Evolutionary conservation across 2,329 filamentous ascomycete species (phyloP), one percentile per base, ranked within the genome.

Genomic region (Curvularia verruculosa): DNA sequence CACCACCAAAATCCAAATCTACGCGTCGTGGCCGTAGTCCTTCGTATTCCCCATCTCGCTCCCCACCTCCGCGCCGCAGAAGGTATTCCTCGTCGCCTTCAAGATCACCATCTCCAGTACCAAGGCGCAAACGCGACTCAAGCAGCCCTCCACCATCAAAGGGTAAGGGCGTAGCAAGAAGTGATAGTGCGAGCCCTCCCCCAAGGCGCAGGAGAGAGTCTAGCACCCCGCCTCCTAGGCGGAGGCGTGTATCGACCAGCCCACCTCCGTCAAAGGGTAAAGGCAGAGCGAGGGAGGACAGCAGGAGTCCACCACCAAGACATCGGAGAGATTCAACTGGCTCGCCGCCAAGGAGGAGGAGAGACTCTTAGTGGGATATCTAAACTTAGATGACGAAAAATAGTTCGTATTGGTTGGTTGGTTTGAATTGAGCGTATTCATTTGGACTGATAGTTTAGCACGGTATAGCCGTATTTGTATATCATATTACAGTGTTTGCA

Each of bases 21-120:
- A 57, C 54, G 23, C 46, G 67, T 6, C 60, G 59, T 6, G 54
- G 46, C 5, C 66, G 67, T 18, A 65, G 57, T 39, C 60, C 59
- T 1, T 65, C 66, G 3, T 56, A 43, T 12, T 65, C 70, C 1
- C 8, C 41, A 9, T 58, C 56, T 18, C 46, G 48, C 5, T 58
- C 56, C 9, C 53, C 53, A n/a, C 43, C 49, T 36, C 54, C 49
- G 6, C 54, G 54, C 12, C 54, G 54, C n/a, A 15, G 47, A 12
- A 56, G 37, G 24, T 56, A 56, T 13, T 26, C 54, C 0, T n/a
- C 54, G 0, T 56, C 54, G 0, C 49, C 36, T 3, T 53, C 54
- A n/a, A 43, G 54, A 5, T 56, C 50, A 2, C 49, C 49, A 3
- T 36, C 54, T 15, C 44, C 49, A 12, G 44, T 54, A n/a, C 18